Conservation (phyloP, 352 stramenopile species). For the Globisporangium irregulare region DNA sequence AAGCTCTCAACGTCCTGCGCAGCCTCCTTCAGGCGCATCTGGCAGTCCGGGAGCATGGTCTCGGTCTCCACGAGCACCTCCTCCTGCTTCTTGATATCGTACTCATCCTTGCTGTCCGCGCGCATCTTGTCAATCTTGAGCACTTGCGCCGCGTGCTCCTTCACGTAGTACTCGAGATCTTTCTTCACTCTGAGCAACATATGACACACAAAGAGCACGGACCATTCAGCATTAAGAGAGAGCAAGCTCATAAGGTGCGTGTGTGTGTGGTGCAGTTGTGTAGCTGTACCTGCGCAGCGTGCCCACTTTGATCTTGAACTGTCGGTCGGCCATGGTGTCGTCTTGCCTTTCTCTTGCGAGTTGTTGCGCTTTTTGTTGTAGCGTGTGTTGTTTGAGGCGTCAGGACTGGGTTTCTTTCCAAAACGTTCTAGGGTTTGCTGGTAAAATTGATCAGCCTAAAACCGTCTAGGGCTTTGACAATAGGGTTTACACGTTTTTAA, state of each 20-base stretch:
- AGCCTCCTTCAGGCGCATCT: constrained; percentile 61
- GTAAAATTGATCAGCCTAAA: too few relatives aligned
- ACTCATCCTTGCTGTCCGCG: constrained; percentile 47
- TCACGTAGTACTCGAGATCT: constrained; percentile 78
- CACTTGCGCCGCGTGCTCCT: constrained; percentile 60
- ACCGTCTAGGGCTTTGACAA: too few relatives aligned
- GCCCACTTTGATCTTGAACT: constrained; percentile 86
- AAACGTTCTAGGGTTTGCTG: too few relatives aligned
- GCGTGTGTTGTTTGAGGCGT: too few relatives aligned
- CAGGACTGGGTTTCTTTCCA: too few relatives aligned
- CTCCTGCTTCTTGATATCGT: constrained; percentile 80
- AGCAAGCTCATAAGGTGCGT: background rate
- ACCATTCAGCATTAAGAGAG: background rate
- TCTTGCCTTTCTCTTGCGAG: background rate
- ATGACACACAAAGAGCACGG: background rate
- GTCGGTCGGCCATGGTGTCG: constrained; percentile 47
- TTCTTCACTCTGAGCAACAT: constrained; percentile 61
- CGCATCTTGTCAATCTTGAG: constrained; percentile 70
- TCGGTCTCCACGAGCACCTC: constrained; percentile 80
- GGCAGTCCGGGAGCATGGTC: constrained; percentile 78
- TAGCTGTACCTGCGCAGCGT: constrained; percentile 44
- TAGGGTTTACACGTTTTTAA: too few relatives aligned
- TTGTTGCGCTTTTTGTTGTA: background rate
- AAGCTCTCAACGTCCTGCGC: constrained; percentile 52
- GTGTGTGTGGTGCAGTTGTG: background rate